Base-by-base conservation (phyloP, 352 stramenopile genomes). In the Stramenopiles sp. region DNA sequence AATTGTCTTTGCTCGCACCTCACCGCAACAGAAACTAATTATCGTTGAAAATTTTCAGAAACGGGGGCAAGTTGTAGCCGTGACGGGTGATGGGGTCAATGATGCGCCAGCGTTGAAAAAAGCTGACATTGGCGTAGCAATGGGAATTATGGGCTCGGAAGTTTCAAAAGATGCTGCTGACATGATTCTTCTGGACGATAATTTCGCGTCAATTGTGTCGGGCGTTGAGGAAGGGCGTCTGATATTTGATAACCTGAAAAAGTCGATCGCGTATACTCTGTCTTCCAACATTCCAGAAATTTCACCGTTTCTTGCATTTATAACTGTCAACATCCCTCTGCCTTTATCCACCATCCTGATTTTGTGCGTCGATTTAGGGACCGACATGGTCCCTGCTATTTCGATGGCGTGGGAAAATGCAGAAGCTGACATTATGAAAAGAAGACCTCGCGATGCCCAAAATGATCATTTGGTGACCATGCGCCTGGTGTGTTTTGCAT, bases 11-110 rank as follows among this genome's bases (percentile, higher is more conserved):
- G 92, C 93, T 4, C 88, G 93, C 76, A 93, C 92, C 0, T 95
- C 87, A 6, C 93, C 94, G 3, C 83, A 97, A 77, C 86, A 97
- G 75, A 97, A 97, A 83, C 81, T 96, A 1, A 86, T 87, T 73
- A 97, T 98, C 78, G 93, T 98, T 1, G 87, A 94, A 49, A 89
- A 92, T 74, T 87, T 84, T 73, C 86, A 94, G 78, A 81, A 85
- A 6, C 79, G 79, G 32, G 89, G 89, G 33, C 33, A 33, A 37
- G 88, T 96, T 35, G 87, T 95, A 1, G 90, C 89, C 4, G 92
- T 98, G 77, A 98, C 92, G n/a, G 94, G 94, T 33, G 94, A 98
- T 80, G 94, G 94, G 80, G 94, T 98, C 6, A 98, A 98, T 78
- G 93, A 98, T 80, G 92, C 93, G 30, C 93, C 94, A 30, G 93